Conservation (phyloP, 164 flowering plant genomes). For the Vitis rotundifolia region DNA sequence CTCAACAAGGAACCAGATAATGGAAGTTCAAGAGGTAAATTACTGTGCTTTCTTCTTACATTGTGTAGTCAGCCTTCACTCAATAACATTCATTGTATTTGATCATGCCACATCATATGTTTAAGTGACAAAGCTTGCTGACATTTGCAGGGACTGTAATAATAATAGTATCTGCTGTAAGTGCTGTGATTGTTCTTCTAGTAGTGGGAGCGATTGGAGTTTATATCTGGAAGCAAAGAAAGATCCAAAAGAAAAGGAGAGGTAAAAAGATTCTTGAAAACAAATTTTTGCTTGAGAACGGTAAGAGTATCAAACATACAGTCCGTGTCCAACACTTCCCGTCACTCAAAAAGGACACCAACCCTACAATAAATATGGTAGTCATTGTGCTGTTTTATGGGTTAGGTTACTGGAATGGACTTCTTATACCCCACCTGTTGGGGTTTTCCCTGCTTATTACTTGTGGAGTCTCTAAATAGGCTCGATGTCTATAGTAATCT, state of each 20-base stretch:
- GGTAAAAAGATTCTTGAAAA: conserved; percentile 35
- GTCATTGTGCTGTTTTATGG: too few relatives aligned
- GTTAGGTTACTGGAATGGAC: too few relatives aligned
- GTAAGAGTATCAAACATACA: background rate
- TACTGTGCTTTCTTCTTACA: background rate
- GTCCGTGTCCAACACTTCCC: too few relatives aligned
- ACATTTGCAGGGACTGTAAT: conserved; percentile 49
- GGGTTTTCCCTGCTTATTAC: too few relatives aligned
- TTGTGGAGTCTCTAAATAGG: conserved; percentile 14
- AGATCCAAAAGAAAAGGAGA: conserved; percentile 66
- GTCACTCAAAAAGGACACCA: too few relatives aligned
- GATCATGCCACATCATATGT: background rate
- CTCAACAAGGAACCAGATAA: conserved; percentile 47
- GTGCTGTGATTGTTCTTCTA: conserved; percentile 49
- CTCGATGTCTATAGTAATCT: conserved; percentile 74
- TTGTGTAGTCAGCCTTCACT: background rate
- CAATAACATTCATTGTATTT: background rate
- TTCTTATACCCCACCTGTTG: too few relatives aligned
- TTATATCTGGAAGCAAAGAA: conserved; percentile 59
- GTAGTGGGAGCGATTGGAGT: conserved; percentile 47
- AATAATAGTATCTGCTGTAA: conserved; percentile 44
- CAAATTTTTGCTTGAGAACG: background rate
- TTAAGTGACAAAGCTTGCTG: background rate
- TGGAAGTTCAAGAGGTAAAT: conserved; percentile 51
- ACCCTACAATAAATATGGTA: too few relatives aligned